phyloP scores from a whole-genome alignment of 2,329 filamentous ascomycete species.

The Diaporthe destruens region DNA sequence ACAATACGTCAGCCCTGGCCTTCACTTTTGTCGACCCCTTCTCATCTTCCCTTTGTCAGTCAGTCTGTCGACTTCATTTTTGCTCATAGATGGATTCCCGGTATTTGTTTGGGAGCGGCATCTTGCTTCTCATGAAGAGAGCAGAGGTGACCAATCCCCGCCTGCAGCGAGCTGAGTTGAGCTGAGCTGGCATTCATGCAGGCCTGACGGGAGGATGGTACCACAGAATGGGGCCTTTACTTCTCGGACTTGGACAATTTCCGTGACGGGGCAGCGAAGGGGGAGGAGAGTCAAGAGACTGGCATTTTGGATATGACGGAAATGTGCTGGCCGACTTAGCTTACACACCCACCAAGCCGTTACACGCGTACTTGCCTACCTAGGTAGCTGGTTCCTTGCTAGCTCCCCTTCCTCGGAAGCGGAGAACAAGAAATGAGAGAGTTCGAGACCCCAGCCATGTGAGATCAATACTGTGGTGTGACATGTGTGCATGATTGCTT shows the following conservation, averaged over 20 bases:
- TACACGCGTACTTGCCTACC: background rate
- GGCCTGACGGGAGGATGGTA: background rate
- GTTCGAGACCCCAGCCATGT: background rate
- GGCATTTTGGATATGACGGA: background rate
- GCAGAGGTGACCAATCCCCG: background rate
- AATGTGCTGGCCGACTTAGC: background rate
- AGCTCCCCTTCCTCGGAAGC: background rate
- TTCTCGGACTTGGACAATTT: background rate
- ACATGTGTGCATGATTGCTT: background rate
- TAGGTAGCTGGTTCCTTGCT: background rate
- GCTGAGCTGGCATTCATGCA: conserved; percentile 3
- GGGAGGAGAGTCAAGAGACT: background rate
- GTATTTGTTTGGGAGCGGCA: background rate
- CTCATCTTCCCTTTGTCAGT: conserved; percentile 3
- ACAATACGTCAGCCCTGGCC: background rate
- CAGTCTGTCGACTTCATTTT: background rate
- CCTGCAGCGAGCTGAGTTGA: conserved; percentile 20
- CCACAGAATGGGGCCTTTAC: background rate
- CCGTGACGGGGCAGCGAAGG: background rate
- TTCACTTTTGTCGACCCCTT: background rate
- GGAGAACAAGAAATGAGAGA: conserved; percentile 1
- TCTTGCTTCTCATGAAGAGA: conserved; percentile 36
- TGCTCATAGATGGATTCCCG: conserved; percentile 9
- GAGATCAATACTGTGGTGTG: background rate
- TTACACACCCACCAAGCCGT: background rate